A percentile compares a stretch with the other conserved stretches of the same genome.
These are phyloP conservation scores for Ophiosphaerella herpotricha DNA, from an alignment of 2,329 filamentous ascomycete genomes.

Conservation along the genomic window DNA sequence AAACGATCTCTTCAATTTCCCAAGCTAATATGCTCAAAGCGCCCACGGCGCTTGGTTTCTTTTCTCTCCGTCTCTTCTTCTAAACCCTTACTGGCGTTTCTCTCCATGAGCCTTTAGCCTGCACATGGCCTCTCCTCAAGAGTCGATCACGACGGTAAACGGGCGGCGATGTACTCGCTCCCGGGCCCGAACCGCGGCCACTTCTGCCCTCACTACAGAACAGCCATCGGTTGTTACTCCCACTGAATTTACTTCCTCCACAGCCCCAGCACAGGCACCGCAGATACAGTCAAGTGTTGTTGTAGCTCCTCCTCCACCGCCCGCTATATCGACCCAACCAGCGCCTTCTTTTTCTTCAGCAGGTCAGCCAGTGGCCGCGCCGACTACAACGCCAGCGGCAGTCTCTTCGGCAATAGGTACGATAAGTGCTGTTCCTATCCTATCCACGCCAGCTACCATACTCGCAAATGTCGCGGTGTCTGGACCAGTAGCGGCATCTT, in stretches of 20 bases:
- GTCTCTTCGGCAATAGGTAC: slow-evolving; percentile 42
- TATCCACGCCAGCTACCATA: slow-evolving; percentile 23
- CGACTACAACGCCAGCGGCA: slow-evolving; percentile 31
- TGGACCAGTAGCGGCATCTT: slow-evolving; percentile 12
- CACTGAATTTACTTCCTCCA: slow-evolving; percentile 24
- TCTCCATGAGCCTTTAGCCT: slow-evolving; percentile 39
- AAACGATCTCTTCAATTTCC: slow-evolving; percentile 31
- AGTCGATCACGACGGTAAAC: slow-evolving; percentile 44
- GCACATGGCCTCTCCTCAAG: slow-evolving; percentile 45
- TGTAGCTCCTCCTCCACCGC: slow-evolving; percentile 18
- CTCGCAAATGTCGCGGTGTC: slow-evolving; percentile 28
- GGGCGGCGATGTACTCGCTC: slow-evolving; percentile 47
- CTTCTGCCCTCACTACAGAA: slow-evolving; percentile 23
- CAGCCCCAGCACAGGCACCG: slow-evolving; percentile 23
- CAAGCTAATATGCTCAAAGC: slow-evolving; percentile 45
- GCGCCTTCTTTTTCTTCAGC: slow-evolving; percentile 7
- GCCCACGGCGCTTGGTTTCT: slow-evolving; percentile 37
- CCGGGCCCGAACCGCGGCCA: slow-evolving; percentile 37
- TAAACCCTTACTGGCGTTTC: slow-evolving; percentile 35
- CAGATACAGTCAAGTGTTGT: slow-evolving; percentile 27
- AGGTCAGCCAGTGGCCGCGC: slow-evolving; percentile 19
- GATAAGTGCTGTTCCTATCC: slow-evolving; percentile 34
- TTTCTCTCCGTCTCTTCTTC: slow-evolving; percentile 34
- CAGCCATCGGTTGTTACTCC: slow-evolving; percentile 22
- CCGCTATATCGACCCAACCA: slow-evolving; percentile 16